Conservation (phyloP, 345 rosid genomes). For the rapeseed (Brassica napus) region Da-Ae NC_063441.1:16519501-16520000, state of each 20-base stretch:
- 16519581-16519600: not conserved
- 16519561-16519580: not conserved
- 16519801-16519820: slow-evolving; percentile 15
- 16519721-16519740: slow-evolving; percentile 26
- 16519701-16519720: slow-evolving; percentile 3
- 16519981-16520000: no score
- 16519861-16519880: not conserved
- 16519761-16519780: slow-evolving; percentile 22
- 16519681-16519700: not conserved
- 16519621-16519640: not conserved
- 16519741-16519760: slow-evolving; percentile 39
- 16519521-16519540: no score
- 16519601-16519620: not conserved
- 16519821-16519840: slow-evolving; percentile 31
- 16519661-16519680: slow-evolving; percentile 28
- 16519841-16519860: slow-evolving; percentile 9
- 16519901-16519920: no score
- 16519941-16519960: no score
- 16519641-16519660: slow-evolving; percentile 35
- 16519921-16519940: no score
- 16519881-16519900: no score
- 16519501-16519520: no score
- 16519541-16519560: not conserved
- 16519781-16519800: not conserved
- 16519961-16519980: no score